phyloP scores from a whole-genome alignment of 495 filamentous ascomycete genomes.

The Aspergillus asperescens region DNA sequence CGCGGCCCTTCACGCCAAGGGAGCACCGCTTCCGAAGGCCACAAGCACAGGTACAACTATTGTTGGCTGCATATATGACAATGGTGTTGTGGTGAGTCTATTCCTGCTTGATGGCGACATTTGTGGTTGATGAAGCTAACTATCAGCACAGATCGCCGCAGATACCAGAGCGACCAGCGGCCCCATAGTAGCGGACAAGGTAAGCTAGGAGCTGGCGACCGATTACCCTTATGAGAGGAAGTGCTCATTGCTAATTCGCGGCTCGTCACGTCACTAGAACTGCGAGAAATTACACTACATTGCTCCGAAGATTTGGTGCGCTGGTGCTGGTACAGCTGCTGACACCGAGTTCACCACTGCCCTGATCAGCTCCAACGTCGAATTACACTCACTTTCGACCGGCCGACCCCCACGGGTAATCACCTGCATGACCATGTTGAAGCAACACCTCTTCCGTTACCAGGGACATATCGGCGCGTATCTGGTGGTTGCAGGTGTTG shows the following conservation, averaged over 20 bases:
- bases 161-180: conserved; percentile 97
- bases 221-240: background rate
- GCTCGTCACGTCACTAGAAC: conserved; percentile 70
- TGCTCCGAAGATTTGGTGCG: conserved; percentile 98
- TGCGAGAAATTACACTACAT: conserved; percentile 99
- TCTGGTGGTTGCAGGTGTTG: conserved; percentile 93
- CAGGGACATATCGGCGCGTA: conserved; percentile 98
- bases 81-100: conserved; percentile 78
- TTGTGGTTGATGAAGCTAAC: background rate
- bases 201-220: conserved; percentile 23
- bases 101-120: background rate
- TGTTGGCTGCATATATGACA: conserved; percentile 95
- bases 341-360: conserved; percentile 99
- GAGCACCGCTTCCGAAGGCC: conserved; percentile 90
- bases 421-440: conserved; percentile 99
- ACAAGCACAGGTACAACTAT: conserved; percentile 99
- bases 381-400: conserved; percentile 91
- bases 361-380: conserved; percentile 96
- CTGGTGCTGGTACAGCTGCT: conserved; percentile 94
- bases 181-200: conserved; percentile 98
- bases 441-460: conserved; percentile 98
- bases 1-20: conserved; percentile 85
- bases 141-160: conserved; percentile 69
- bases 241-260: background rate
- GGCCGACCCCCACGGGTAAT: conserved; percentile 95